Base-by-base conservation (phyloP, 345 rosid genomes). In the Brassica carinata region DNA sequence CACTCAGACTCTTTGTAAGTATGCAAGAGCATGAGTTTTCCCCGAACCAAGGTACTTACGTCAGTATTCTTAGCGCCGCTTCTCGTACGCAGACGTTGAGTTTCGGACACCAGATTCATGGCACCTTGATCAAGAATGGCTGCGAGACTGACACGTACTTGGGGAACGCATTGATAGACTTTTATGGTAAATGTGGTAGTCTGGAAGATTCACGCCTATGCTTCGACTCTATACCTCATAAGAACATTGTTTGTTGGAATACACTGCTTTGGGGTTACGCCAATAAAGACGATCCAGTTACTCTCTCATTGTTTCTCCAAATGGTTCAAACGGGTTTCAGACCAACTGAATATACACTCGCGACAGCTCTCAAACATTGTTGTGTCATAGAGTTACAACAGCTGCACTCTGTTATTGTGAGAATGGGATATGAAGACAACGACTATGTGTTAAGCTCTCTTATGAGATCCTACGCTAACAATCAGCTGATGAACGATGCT, bases 191-290 rank as follows among this genome's bases (percentile, higher is more conserved):
- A 75, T 83, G 92, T 82, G 86, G 81, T 75, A 69, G 81, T 74
- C 31, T 91, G 72, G 87, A 85, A 75, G 89, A 83, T 80, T 91
- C 94, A 26, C 81, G 63, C 69, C 67, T 31, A 57, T 93, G 92
- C 82, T 93, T 95, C 36, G 75, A 85, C 33, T 83, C 84, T 63
- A 85, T 95, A 67, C 2, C 8, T 64, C 81, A 87, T 72, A 93
- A 88, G 86, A 95, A 87, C 84, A 79, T 85, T 74, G 92, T 93
- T 73, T 91, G 88, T 67, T 93, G 98, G 99, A 95, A 89, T 83
- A 61, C 96, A 58, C 77, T 95, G 80, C 90, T 95, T 82, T 78
- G 79, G 36, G 94, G 93, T 66, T 91, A 85, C 84, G 88, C 92
- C 40, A 78, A 81, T 76, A 77, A 79, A 71, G 77, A 82, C 69